Percentiles rank a stretch among this genome's conserved stretches.
Conservation (phyloP, 208 protist genomes). For the Lotmaria passim region DNA sequence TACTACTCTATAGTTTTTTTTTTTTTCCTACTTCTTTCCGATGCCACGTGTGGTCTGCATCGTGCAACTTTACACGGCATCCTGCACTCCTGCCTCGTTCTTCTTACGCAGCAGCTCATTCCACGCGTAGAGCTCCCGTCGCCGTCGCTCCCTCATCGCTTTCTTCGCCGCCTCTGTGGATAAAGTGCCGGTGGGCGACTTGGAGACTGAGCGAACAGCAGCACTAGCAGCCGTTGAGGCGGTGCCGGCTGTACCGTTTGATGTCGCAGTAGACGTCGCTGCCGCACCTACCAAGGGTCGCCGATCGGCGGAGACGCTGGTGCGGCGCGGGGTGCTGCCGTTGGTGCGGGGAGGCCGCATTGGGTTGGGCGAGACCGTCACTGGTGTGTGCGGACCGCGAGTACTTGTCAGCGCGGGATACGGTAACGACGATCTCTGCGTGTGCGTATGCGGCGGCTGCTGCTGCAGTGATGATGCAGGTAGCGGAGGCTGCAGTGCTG, state of each 20-base stretch:
- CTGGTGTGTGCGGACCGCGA: background rate
- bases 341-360: constrained; percentile 4
- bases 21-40: too few relatives aligned
- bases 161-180: constrained; percentile 16
- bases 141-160: constrained; percentile 51
- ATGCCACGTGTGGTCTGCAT: too few relatives aligned
- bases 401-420: background rate
- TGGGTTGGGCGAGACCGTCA: constrained; percentile 6
- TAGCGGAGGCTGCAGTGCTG: background rate
- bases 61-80: constrained; percentile 47
- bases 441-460: background rate
- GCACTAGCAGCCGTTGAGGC: too few relatives aligned
- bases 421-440: background rate
- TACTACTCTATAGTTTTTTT: too few relatives aligned
- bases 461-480: too few relatives aligned
- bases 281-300: background rate
- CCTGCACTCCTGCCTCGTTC: constrained; percentile 39
- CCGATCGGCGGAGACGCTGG: constrained; percentile 20
- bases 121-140: constrained; percentile 85
- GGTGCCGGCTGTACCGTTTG: too few relatives aligned
- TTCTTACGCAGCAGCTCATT: constrained; percentile 56
- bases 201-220: constrained; percentile 4
- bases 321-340: constrained; percentile 1
- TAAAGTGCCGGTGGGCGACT: constrained; percentile 14
- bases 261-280: background rate